Percentiles rank a stretch among this genome's conserved stretches.
Conservation (phyloP, 257 asterid species). For the Lycium barbarum region DNA sequence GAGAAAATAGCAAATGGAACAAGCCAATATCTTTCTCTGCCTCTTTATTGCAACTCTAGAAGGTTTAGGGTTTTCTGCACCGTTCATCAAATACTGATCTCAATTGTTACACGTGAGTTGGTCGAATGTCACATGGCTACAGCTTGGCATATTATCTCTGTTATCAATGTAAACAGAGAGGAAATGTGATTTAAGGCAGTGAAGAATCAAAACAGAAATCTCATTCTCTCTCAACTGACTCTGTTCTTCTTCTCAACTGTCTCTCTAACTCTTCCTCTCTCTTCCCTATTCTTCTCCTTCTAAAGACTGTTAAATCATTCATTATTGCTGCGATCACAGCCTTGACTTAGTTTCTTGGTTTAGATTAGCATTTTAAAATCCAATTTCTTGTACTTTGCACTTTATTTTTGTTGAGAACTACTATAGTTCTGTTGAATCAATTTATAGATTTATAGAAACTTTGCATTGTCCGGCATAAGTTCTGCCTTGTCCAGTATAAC, state of each 20-base stretch:
- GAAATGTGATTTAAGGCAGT: slow-evolving; percentile 4
- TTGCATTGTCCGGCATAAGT: too few relatives aligned
- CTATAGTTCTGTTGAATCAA: background rate
- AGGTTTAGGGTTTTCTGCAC: background rate
- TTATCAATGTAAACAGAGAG: slow-evolving; percentile 17
- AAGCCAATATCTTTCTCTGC: background rate
- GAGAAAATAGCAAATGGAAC: background rate
- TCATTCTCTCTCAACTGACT: slow-evolving; percentile 5
- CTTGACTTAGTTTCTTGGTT: slow-evolving; percentile 1
- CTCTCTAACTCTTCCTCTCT: background rate
- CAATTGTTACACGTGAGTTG: background rate
- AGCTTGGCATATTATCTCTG: slow-evolving; percentile 19
- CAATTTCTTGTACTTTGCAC: slow-evolving; percentile 15
- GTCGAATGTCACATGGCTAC: slow-evolving; percentile 14
- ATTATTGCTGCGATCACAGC: background rate
- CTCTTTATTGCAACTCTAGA: slow-evolving; percentile 6
- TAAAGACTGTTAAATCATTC: slow-evolving; percentile 15
- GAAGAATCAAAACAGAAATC: background rate
- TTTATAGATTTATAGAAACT: too few relatives aligned
- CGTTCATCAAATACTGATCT: background rate
- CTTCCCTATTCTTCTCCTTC: slow-evolving; percentile 17
- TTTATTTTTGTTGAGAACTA: slow-evolving; percentile 1
- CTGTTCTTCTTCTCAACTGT: slow-evolving; percentile 11
- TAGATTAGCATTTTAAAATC: background rate
- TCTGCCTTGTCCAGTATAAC: too few relatives aligned